These are phyloP conservation scores for Cephalotrichum gorgonifer DNA, from an alignment of 2,329 filamentous ascomycete genomes.

Conservation along the genomic window DNA sequence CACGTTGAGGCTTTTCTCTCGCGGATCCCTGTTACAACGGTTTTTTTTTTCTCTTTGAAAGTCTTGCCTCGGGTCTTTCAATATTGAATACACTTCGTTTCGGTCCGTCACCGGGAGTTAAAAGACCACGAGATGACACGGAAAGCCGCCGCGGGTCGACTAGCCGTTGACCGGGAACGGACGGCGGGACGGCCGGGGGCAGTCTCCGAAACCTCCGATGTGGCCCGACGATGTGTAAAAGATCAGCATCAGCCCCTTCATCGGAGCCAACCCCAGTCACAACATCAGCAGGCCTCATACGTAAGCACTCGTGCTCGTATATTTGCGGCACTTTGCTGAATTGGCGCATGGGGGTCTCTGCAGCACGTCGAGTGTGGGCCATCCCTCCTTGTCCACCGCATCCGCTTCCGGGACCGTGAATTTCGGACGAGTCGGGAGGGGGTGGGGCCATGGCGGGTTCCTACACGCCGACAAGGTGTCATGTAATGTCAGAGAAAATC, in stretches of 20 bases:
- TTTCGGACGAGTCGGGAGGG: not conserved
- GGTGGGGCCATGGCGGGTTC: not conserved
- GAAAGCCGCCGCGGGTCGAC: not conserved
- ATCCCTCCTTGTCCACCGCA: not conserved
- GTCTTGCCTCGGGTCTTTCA: not conserved
- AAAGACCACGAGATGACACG: not conserved
- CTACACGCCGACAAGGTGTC: not conserved
- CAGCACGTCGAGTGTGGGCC: not conserved
- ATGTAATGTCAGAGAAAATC: conserved; percentile 1
- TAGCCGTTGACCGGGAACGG: not conserved
- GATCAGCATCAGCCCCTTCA: not conserved
- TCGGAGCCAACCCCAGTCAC: not conserved
- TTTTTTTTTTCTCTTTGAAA: not conserved
- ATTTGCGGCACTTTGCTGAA: not conserved
- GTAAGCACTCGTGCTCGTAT: not conserved
- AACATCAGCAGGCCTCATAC: not conserved
- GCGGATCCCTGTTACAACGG: too few relatives aligned
- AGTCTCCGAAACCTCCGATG: not conserved
- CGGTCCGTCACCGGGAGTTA: not conserved
- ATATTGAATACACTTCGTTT: not conserved
- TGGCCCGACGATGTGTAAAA: not conserved
- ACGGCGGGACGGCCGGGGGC: not conserved
- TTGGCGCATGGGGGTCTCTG: not conserved
- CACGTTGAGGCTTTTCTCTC: not conserved
- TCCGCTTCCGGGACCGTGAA: not conserved